Evolutionary conservation across 768 basidiomycete genomes (phyloP).

Genomic region (Calocera cornea): DNA sequence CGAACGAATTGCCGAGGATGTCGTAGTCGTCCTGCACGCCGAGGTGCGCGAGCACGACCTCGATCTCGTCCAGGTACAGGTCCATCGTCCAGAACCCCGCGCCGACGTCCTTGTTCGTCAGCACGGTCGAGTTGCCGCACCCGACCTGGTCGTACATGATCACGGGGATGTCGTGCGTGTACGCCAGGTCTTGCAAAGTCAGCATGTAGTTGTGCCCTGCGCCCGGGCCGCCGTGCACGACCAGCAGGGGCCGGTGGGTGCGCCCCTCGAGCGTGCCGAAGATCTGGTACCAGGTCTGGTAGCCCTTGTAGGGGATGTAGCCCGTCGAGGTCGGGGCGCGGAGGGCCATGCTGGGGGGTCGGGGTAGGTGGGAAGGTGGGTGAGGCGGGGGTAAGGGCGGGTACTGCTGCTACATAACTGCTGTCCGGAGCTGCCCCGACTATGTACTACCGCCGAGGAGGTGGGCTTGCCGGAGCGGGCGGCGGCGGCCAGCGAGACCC

Average conservation of each 20-base stretch:
- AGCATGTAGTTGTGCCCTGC: slow-evolving; percentile 5
- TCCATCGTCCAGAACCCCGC: slow-evolving; percentile 4
- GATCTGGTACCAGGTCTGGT: slow-evolving; percentile 1
- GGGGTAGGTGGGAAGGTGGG: neutral
- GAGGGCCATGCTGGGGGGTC: neutral
- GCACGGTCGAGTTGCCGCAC: neutral
- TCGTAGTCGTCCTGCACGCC: neutral
- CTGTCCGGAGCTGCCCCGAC: too few species aligned
- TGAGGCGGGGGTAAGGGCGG: neutral
- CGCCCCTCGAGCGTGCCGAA: neutral
- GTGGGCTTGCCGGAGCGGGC: too few species aligned
- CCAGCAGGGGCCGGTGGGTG: neutral
- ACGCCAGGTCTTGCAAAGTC: neutral
- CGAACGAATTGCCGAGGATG: neutral
- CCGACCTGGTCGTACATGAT: slow-evolving; percentile 4
- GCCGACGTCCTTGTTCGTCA: neutral
- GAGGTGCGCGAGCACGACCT: neutral
- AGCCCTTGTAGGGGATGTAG: neutral
- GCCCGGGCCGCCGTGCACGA: neutral
- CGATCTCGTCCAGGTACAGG: slow-evolving; percentile 1
- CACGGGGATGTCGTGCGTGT: neutral
- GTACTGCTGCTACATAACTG: too few species aligned
- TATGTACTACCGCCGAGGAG: too few species aligned
- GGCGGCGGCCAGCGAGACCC: too few species aligned
- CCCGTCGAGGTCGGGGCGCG: neutral